Evolutionary conservation across 1,284 basidiomycete genomes (phyloP), one percentile per base, ranked within the genome.

Genomic region (Tylopilus sp.): DNA sequence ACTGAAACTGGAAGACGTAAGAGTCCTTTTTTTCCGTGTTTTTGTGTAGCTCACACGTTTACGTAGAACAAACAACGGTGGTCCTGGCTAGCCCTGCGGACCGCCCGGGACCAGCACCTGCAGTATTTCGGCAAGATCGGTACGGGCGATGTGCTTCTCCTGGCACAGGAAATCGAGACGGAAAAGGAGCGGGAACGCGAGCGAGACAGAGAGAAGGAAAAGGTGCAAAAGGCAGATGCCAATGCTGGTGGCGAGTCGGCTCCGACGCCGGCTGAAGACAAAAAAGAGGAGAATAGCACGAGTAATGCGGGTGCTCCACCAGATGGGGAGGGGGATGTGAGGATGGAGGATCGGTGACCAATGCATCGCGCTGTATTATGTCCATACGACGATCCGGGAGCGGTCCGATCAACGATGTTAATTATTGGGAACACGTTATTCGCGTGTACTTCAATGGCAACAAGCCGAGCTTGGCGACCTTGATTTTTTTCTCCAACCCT

Each of bases 11-110:
- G 84, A 85, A 71, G 84, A 87, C 66, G 84, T 84, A 63, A 56
- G 62, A 52, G 48, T 37, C 14, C n/a, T 14, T 15, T 36, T 28
- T 46, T 28, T 30, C 12, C 6, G 5, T 4, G 3, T 40, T 31
- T 17, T 28, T 5, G 30, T 21, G 17, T 28, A 34, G 46, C 47
- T 63, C 49, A 63, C 48, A 11, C 10, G 6, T 34, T 43, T 39
- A n/a, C 30, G 42, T 58, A 89, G 86, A 82, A 78, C 65, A 88
- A 88, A 59, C 76, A 83, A 55, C 77, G 83, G 7, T 80, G 79
- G 77, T 71, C 83, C 10, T 89, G 86, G 86, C 73, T 89, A n/a
- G 83, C 83, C n/a, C 75, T 89, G 53, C 83, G 86, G 28, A 78
- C 78, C 46, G 80, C 83, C 51, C 82, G 86, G 33, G 86, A 88